A percentile compares a stretch with the other conserved stretches of the same genome.
phyloP scores from a whole-genome alignment of 257 asterid species.

The Lavandula angustifolia region DNA sequence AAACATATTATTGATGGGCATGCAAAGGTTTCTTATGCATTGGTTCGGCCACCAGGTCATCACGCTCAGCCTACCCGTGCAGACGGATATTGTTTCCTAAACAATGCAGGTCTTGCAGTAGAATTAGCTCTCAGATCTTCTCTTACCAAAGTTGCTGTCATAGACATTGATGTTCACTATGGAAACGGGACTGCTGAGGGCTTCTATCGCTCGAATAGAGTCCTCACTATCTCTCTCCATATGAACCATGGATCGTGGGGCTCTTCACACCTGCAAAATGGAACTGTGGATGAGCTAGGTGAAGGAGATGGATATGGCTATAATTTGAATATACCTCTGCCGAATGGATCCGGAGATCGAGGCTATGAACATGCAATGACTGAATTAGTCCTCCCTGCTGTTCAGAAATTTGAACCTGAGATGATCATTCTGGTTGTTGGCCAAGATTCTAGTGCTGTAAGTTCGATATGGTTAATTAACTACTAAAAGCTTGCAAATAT shows the following conservation, averaged over 20 bases:
- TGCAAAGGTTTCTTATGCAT: constrained; percentile 61
- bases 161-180: constrained; percentile 90
- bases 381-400: constrained; percentile 65
- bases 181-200: constrained; percentile 98
- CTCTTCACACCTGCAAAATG: constrained; percentile 87
- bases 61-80: constrained; percentile 92
- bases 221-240: constrained; percentile 84
- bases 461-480: constrained; percentile 29
- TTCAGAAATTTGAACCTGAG: constrained; percentile 67
- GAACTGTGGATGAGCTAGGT: constrained; percentile 81
- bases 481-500: not conserved
- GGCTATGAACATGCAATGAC: constrained; percentile 68
- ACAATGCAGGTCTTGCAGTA: constrained; percentile 82
- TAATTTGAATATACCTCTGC: constrained; percentile 83
- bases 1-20: constrained; percentile 59
- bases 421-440: constrained; percentile 80
- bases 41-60: constrained; percentile 96
- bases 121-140: constrained; percentile 62
- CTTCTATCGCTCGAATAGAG: constrained; percentile 60
- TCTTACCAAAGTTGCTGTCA: constrained; percentile 52
- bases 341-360: constrained; percentile 85
- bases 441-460: constrained; percentile 94
- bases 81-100: constrained; percentile 90
- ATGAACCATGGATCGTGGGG: constrained; percentile 99
- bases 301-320: constrained; percentile 76